Conservation (phyloP, 2,329 filamentous ascomycete species). For the Paraphaeosphaeria minitans region DNA sequence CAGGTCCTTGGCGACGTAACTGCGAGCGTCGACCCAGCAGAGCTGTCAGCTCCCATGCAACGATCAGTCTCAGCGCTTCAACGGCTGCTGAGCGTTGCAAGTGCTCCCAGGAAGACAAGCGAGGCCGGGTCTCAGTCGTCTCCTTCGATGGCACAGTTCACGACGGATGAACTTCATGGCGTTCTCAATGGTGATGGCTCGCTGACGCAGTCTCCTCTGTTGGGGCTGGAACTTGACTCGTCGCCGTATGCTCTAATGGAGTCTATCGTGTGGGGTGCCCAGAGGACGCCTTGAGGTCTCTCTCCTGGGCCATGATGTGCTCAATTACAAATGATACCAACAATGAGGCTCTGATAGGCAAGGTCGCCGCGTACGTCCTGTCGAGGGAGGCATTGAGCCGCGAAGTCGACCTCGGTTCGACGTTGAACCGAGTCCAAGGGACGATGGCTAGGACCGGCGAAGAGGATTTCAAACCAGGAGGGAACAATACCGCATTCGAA, state of each 20-base stretch:
- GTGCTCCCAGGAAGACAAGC: constrained; percentile 29
- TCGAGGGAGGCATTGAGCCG: no score
- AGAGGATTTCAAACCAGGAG: no score
- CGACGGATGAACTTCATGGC: constrained; percentile 45
- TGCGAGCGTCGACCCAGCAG: constrained; percentile 52
- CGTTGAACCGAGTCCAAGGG: no score
- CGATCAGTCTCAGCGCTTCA: constrained; percentile 54
- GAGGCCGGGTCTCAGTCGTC: constrained; percentile 39
- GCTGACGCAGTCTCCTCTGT: constrained; percentile 42
- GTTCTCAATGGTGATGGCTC: constrained; percentile 41
- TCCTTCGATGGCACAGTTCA: constrained; percentile 40
- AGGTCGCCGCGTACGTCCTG: no score
- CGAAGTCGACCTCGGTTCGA: no score
- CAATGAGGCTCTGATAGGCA: background rate
- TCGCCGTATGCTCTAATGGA: constrained; percentile 57
- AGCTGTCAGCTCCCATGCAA: constrained; percentile 55
- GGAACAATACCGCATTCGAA: no score
- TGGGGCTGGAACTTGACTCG: constrained; percentile 48
- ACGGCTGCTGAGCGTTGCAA: constrained; percentile 46
- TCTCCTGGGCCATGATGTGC: background rate
- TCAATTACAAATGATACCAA: background rate
- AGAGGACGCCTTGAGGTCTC: constrained; percentile 34
- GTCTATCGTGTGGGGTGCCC: constrained; percentile 53
- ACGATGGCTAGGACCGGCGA: no score
- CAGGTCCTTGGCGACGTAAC: constrained; percentile 54